These are phyloP conservation scores for Clonostachys byssicola DNA, from an alignment of 2,329 filamentous ascomycete species.

Conservation along the genomic window DNA sequence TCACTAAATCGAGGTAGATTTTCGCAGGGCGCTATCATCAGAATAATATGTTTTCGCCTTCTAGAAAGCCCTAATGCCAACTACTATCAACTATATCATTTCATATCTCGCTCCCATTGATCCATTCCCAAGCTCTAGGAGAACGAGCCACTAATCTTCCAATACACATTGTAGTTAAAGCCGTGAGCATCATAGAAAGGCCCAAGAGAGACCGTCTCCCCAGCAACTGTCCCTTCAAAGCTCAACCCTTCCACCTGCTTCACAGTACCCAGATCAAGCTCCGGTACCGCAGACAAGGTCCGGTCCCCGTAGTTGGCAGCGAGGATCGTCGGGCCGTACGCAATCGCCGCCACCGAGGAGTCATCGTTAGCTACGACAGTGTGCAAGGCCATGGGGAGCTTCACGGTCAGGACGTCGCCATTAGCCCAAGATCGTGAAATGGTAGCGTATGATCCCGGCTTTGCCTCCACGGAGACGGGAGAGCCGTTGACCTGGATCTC, in stretches of 20 bases:
- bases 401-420: constrained; percentile 34
- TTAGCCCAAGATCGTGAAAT: constrained; percentile 34
- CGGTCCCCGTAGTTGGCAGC: constrained; percentile 36
- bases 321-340: constrained; percentile 40
- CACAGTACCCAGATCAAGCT: constrained; percentile 19
- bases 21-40: too few species aligned
- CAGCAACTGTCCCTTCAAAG: constrained; percentile 24
- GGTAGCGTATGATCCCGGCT: constrained; percentile 32
- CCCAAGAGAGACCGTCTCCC: constrained; percentile 19
- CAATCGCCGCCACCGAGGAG: constrained; percentile 31
- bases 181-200: constrained; percentile 35
- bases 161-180: constrained; percentile 37
- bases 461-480: constrained; percentile 10
- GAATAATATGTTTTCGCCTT: too few species aligned
- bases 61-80: too few species aligned
- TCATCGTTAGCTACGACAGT: constrained; percentile 43
- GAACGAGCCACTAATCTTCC: constrained; percentile 12
- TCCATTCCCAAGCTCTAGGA: too few species aligned
- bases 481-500: constrained; percentile 35
- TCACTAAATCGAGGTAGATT: too few species aligned
- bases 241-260: constrained; percentile 14
- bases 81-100: too few species aligned
- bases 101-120: too few species aligned
- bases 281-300: constrained; percentile 15
- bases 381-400: constrained; percentile 38